Evolutionary conservation across 2,329 filamentous ascomycete species (phyloP).

Genomic region (Alternaria incomplexa): DNA sequence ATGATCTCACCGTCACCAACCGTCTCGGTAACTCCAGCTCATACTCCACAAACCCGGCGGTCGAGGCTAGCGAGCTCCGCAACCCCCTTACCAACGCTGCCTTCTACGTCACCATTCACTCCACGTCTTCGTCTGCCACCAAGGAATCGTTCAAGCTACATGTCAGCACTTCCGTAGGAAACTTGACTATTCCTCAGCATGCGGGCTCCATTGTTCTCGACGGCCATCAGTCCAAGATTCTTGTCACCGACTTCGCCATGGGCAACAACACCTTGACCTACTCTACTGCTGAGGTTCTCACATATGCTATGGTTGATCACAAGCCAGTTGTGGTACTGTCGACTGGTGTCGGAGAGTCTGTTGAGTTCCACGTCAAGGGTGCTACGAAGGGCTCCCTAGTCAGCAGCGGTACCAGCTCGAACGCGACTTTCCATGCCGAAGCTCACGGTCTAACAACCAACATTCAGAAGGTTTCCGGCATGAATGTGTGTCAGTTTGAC

Average conservation of each 20-base stretch:
- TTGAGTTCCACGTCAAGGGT: constrained; percentile 50
- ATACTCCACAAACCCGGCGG: constrained; percentile 59
- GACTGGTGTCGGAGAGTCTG: constrained; percentile 48
- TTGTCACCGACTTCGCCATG: constrained; percentile 65
- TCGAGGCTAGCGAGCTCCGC: constrained; percentile 63
- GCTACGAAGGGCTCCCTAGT: constrained; percentile 47
- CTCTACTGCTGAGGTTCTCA: constrained; percentile 60
- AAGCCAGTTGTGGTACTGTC: constrained; percentile 50
- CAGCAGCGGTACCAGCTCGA: constrained; percentile 50
- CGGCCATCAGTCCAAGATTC: constrained; percentile 67
- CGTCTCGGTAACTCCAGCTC: constrained; percentile 55
- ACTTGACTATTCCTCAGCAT: constrained; percentile 61
- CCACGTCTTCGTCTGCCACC: constrained; percentile 59
- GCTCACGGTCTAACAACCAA: constrained; percentile 43
- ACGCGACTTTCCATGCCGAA: constrained; percentile 52
- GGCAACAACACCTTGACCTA: constrained; percentile 61
- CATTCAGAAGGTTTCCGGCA: constrained; percentile 40
- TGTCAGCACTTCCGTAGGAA: constrained; percentile 63
- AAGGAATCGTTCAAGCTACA: constrained; percentile 61
- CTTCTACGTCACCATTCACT: constrained; percentile 66
- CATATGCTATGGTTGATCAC: constrained; percentile 47
- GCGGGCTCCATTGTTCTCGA: constrained; percentile 59
- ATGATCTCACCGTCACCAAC: constrained; percentile 63
- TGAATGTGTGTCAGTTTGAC: constrained; percentile 45
- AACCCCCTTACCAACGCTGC: constrained; percentile 63